Percentiles rank a stretch among this genome's conserved stretches.
Evolutionary conservation across 2,329 filamentous ascomycete species (phyloP).

Genomic region (Pezizomycotina sp.): DNA sequence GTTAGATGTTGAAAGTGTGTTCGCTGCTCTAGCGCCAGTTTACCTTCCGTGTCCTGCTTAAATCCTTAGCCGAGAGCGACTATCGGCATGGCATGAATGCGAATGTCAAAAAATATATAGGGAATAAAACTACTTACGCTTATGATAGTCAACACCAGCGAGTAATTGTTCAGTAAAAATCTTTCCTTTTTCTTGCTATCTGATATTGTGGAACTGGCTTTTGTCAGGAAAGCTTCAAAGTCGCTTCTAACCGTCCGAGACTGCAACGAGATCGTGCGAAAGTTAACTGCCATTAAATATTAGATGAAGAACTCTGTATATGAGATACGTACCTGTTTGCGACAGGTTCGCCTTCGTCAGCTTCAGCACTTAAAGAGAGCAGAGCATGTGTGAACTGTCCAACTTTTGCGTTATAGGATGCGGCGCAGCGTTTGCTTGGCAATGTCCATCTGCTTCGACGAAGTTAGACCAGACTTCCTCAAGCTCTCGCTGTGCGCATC

Average conservation of each 20-base stretch:
- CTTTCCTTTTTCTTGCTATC: conserved; percentile 69
- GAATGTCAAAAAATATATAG: conserved; percentile 32
- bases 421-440: conserved; percentile 57
- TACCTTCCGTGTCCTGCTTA: conserved; percentile 44
- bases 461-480: conserved; percentile 37
- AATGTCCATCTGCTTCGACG: conserved; percentile 36
- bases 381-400: conserved; percentile 81
- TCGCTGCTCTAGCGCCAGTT: conserved; percentile 57
- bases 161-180: conserved; percentile 93
- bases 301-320: background rate
- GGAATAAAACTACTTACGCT: conserved; percentile 37
- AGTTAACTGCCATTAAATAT: background rate
- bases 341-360: conserved; percentile 86
- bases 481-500: conserved; percentile 83
- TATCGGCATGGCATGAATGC: background rate
- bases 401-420: conserved; percentile 92
- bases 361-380: conserved; percentile 66
- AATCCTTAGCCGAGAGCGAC: conserved; percentile 22
- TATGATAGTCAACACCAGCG: conserved; percentile 82
- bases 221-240: conserved; percentile 66
- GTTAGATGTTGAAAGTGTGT: conserved; percentile 56
- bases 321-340: conserved; percentile 34
- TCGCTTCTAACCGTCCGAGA: conserved; percentile 61
- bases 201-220: conserved; percentile 54
- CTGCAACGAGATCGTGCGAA: too few relatives aligned